phyloP scores from a whole-genome alignment of 371 early-diverging fungal species.

The Encephalitozoon intestinalis region DNA sequence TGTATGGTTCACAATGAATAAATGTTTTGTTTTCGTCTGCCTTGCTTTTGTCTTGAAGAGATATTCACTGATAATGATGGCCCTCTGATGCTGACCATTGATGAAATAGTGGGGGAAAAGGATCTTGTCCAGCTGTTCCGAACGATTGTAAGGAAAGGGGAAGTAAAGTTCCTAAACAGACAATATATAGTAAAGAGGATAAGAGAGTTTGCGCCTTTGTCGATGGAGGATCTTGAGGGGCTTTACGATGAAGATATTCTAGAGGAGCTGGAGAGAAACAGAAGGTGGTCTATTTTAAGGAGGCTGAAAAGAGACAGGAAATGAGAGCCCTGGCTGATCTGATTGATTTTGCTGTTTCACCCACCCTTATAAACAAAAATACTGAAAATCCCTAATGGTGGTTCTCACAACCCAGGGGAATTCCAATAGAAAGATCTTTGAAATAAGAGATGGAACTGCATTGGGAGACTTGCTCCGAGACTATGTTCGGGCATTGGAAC shows the following conservation, averaged over 20 bases:
- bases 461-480: not conserved
- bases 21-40: not conserved
- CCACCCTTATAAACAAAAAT: not conserved
- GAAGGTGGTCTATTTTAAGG: not conserved
- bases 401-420: not conserved
- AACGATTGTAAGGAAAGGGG: not conserved
- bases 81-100: slow-evolving; percentile 1
- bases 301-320: not conserved
- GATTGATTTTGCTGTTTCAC: not conserved
- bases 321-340: not conserved
- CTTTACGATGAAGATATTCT: not conserved
- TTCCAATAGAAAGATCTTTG: not conserved
- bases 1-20: not conserved
- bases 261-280: not conserved
- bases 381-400: slow-evolving; percentile 3
- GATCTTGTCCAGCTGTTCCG: not conserved
- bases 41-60: not conserved
- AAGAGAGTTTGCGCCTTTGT: not conserved
- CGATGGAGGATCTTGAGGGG: not conserved
- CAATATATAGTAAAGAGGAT: not conserved
- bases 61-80: not conserved
- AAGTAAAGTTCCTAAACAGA: not conserved
- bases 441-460: not conserved
- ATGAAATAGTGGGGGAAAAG: not conserved
- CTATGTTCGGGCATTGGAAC: not conserved